These are phyloP conservation scores for Hysterium pulicare DNA, from an alignment of 2,329 filamentous ascomycete species.

Conservation along the genomic window DNA sequence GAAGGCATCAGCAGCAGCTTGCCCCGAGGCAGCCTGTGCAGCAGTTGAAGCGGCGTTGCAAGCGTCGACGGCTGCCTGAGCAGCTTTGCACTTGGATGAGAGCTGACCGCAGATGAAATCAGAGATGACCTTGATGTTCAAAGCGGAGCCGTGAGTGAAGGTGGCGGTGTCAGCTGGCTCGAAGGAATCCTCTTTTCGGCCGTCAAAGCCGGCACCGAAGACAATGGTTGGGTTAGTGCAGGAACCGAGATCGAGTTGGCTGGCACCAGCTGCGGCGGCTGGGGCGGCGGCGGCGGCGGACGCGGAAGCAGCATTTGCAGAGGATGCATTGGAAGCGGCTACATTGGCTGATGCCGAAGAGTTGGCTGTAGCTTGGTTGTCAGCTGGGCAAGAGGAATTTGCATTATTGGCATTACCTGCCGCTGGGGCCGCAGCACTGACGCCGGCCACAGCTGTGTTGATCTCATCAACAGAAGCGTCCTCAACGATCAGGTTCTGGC, in stretches of 20 bases:
- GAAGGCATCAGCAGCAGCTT: constrained; percentile 28
- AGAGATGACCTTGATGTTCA: constrained; percentile 48
- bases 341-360: neutral
- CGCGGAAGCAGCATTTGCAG: neutral
- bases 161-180: constrained; percentile 39
- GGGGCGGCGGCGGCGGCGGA: constrained; percentile 1
- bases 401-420: constrained; percentile 15
- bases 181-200: constrained; percentile 45
- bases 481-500: constrained; percentile 50
- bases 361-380: constrained; percentile 10
- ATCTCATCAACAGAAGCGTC: constrained; percentile 55
- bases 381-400: constrained; percentile 20
- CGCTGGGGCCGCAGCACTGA: constrained; percentile 14
- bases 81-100: constrained; percentile 23
- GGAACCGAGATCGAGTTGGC: constrained; percentile 40
- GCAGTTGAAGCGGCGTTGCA: constrained; percentile 21
- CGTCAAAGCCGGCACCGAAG: constrained; percentile 50
- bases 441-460: constrained; percentile 44
- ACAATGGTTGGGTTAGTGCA: constrained; percentile 50
- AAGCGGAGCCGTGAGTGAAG: constrained; percentile 54
- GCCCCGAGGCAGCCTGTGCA: constrained; percentile 17
- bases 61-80: constrained; percentile 15
- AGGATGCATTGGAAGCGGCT: constrained; percentile 3
- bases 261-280: constrained; percentile 1
- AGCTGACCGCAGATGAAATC: constrained; percentile 49